phyloP scores from a whole-genome alignment of 441 rosid genomes.

The Syzygium syzygioides region DNA sequence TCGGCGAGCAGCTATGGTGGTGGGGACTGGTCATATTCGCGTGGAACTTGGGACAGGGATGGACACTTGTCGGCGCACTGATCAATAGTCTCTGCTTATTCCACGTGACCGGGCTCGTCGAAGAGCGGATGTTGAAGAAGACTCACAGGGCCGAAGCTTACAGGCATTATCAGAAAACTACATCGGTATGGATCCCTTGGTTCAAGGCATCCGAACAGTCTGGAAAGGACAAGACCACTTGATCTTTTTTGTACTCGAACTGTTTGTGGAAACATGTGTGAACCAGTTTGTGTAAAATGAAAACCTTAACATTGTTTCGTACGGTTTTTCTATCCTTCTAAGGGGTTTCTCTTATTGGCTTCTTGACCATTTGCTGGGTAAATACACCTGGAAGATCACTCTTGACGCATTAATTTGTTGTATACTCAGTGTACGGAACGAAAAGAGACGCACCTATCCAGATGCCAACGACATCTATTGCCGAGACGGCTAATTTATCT shows the following conservation, averaged over 20 bases:
- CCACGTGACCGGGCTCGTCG: conserved; percentile 79
- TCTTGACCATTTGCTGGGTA: background rate
- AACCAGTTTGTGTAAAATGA: background rate
- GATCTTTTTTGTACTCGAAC: conserved; percentile 7
- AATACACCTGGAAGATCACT: background rate
- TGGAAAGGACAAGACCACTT: conserved; percentile 49
- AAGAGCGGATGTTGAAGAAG: conserved; percentile 69
- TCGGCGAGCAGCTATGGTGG: conserved; percentile 98
- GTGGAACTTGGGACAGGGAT: conserved; percentile 81
- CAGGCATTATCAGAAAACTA: conserved; percentile 75
- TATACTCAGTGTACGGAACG: background rate
- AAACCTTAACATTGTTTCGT: background rate
- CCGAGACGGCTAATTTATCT: too few species aligned
- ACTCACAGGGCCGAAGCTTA: conserved; percentile 81
- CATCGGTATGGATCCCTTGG: conserved; percentile 96
- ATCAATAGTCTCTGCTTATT: conserved; percentile 69
- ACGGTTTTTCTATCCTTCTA: background rate
- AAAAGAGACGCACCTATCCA: background rate
- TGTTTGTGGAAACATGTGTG: background rate
- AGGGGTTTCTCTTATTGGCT: background rate
- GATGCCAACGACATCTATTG: background rate
- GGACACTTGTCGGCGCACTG: conserved; percentile 65
- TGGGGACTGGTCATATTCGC: conserved; percentile 87
- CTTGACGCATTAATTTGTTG: background rate
- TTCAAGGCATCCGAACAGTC: conserved; percentile 47